Conservation (phyloP, 2,329 filamentous ascomycete species). For the Botrytis cinerea region DNA sequence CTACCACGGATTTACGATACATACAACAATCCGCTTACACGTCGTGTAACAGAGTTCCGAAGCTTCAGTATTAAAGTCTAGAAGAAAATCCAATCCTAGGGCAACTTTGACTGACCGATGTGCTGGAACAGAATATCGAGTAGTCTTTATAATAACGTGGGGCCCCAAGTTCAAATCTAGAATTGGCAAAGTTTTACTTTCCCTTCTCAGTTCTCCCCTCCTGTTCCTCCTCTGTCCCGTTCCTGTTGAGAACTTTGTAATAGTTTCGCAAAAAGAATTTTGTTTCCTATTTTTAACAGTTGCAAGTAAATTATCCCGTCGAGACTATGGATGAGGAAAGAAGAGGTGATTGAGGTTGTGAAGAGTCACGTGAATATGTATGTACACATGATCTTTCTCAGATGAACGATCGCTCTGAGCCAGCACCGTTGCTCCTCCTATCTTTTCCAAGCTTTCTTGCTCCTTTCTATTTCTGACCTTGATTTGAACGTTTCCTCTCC, state of each 20-base stretch:
- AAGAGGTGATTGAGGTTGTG: not conserved
- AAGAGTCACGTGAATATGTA: accelerated
- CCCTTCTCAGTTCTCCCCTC: not conserved
- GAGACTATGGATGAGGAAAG: not conserved
- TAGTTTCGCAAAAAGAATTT: not conserved
- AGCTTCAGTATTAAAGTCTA: not conserved
- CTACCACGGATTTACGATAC: not conserved
- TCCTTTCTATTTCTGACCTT: not conserved
- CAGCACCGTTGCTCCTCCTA: not conserved
- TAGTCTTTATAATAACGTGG: not conserved
- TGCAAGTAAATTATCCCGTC: not conserved
- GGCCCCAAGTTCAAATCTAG: not conserved
- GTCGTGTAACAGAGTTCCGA: not conserved
- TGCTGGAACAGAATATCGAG: not conserved
- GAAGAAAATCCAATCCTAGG: not conserved
- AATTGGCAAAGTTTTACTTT: not conserved
- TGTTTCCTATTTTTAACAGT: not conserved
- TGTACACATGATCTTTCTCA: not conserved
- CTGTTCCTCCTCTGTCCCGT: not conserved
- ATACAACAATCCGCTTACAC: not conserved
- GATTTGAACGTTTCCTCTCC: not conserved
- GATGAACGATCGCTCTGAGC: not conserved
- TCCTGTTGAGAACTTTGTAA: not conserved
- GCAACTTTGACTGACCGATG: not conserved
- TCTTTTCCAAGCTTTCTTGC: not conserved